Percentiles rank a stretch among this genome's conserved stretches.
Evolutionary conservation across 2,329 filamentous ascomycete genomes (phyloP).

Genomic region (Tolypocladium ophioglossoides): DNA sequence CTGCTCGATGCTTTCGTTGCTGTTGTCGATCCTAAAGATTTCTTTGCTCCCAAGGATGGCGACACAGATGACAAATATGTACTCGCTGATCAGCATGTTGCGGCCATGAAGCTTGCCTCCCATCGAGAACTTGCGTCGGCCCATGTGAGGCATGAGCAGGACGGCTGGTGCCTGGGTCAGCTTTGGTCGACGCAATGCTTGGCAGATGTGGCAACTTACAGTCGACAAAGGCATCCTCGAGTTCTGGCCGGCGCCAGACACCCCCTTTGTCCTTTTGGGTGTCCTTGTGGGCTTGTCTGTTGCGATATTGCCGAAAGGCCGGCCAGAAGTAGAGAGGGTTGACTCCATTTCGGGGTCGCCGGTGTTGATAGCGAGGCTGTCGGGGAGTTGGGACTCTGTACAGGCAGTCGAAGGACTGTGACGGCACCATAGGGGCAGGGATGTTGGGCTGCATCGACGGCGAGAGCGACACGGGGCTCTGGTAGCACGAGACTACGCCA

Average conservation of each 20-base stretch:
- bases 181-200: background rate
- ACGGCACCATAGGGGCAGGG: conserved; percentile 39
- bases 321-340: conserved; percentile 54
- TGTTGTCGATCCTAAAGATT: conserved; percentile 32
- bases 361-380: conserved; percentile 20
- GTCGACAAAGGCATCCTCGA: conserved; percentile 58
- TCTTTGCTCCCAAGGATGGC: conserved; percentile 29
- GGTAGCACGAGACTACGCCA: conserved; percentile 33
- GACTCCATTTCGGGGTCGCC: conserved; percentile 25
- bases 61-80: conserved; percentile 40
- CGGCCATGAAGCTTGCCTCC: conserved; percentile 53
- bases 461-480: conserved; percentile 29
- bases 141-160: conserved; percentile 55
- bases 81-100: conserved; percentile 61
- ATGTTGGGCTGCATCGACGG: conserved; percentile 36
- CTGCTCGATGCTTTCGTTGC: conserved; percentile 32
- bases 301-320: conserved; percentile 55
- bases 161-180: conserved; percentile 37
- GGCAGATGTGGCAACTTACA: conserved; percentile 30
- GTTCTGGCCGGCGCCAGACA: conserved; percentile 38
- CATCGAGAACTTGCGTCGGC: conserved; percentile 55
- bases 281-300: conserved; percentile 53
- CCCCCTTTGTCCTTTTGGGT: conserved; percentile 49
- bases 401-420: conserved; percentile 33
- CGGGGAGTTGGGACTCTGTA: conserved; percentile 26